Evolutionary conservation across 495 filamentous ascomycete species (phyloP).

Genomic region (Annulohypoxylon bovei): DNA sequence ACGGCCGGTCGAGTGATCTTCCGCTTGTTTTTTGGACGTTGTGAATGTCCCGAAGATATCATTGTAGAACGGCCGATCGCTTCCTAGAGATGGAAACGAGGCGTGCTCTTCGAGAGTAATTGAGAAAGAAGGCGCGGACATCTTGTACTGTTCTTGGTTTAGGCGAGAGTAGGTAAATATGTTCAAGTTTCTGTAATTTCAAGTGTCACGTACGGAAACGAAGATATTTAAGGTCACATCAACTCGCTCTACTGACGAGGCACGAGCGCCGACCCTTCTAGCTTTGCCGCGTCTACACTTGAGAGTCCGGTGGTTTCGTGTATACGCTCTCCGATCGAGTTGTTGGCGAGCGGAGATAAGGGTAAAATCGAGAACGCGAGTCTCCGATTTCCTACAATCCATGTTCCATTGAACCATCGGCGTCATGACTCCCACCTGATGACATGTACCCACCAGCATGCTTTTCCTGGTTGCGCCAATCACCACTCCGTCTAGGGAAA

Average conservation of each 20-base stretch:
- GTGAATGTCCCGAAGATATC: slow-evolving; percentile 42
- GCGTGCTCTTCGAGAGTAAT: slow-evolving; percentile 70
- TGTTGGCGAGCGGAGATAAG: background rate
- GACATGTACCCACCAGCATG: background rate
- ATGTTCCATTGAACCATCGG: background rate
- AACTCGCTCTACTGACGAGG: background rate
- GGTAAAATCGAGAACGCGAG: background rate
- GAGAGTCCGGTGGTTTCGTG: background rate
- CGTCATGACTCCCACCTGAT: background rate
- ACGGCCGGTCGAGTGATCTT: slow-evolving; percentile 53
- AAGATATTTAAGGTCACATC: background rate
- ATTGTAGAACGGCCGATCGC: slow-evolving; percentile 25
- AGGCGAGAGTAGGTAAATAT: background rate
- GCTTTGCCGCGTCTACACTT: background rate
- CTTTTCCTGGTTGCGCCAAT: background rate
- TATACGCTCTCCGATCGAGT: background rate
- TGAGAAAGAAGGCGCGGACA: slow-evolving; percentile 20
- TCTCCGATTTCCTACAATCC: background rate
- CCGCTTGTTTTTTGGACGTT: slow-evolving; percentile 45
- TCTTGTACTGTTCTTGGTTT: background rate
- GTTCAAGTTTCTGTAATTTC: background rate
- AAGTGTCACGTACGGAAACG: background rate
- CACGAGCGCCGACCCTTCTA: background rate
- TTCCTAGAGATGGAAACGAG: slow-evolving; percentile 55
- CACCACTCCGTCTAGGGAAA: background rate